Conservation (phyloP, 345 rosid species). For the Diplotaxis tenuifolia region DNA sequence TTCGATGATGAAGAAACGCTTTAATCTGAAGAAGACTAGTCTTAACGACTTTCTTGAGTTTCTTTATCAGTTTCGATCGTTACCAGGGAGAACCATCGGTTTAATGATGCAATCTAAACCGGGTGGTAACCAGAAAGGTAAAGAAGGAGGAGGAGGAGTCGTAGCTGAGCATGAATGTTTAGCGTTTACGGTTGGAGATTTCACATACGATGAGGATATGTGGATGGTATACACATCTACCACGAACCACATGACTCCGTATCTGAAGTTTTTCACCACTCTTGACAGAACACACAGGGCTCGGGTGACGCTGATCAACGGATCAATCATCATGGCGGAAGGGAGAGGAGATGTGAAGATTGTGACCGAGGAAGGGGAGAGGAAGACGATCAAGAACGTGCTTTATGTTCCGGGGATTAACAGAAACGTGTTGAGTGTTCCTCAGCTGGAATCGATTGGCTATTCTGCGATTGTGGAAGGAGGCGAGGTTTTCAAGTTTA, state of each 20-base stretch:
- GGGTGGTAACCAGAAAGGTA: not conserved
- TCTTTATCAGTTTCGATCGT: not conserved
- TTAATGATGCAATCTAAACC: not conserved
- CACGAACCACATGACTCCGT: conserved; percentile 22
- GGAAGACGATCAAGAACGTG: conserved; percentile 9
- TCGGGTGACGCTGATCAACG: not conserved
- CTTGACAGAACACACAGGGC: conserved; percentile 6
- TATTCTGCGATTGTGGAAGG: not conserved
- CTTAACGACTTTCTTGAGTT: not conserved
- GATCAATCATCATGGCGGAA: not conserved
- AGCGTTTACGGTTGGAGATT: not conserved
- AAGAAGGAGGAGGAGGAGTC: conserved; percentile 8
- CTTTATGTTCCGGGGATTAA: conserved; percentile 16
- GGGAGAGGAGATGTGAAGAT: conserved; percentile 23
- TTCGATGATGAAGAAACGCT: not conserved
- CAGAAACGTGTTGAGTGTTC: conserved; percentile 16
- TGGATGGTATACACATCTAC: not conserved
- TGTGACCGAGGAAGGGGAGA: conserved; percentile 15
- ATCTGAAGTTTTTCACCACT: conserved; percentile 16
- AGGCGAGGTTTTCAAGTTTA: not conserved
- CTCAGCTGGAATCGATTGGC: not conserved
- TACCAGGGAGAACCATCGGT: not conserved
- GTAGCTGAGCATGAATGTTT: not conserved
- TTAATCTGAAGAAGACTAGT: not conserved
- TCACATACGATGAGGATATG: not conserved